phyloP scores from a whole-genome alignment of 1,284 basidiomycete species.

The Marasmius sp. region DNA sequence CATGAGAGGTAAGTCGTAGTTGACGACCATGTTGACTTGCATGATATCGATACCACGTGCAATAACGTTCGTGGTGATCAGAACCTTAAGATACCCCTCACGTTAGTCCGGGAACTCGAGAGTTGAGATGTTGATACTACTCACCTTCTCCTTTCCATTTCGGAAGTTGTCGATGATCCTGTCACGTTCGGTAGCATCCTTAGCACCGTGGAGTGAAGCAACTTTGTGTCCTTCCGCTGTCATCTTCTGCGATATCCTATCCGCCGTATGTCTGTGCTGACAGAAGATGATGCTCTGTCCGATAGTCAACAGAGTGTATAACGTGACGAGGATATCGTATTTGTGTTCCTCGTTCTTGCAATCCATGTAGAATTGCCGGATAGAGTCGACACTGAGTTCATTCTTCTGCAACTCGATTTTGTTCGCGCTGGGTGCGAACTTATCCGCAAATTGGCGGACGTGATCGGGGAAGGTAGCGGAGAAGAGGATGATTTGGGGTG shows the following conservation, averaged over 20 bases:
- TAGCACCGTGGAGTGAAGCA: constrained; percentile 93
- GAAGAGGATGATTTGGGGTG: constrained; percentile 90
- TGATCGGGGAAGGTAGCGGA: constrained; percentile 97
- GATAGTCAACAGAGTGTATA: constrained; percentile 91
- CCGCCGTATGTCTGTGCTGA: constrained; percentile 89
- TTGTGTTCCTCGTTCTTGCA: constrained; percentile 88
- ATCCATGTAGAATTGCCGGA: constrained; percentile 98
- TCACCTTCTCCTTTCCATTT: constrained; percentile 92
- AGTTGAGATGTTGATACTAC: background rate
- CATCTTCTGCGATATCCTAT: constrained; percentile 91
- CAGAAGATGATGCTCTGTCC: constrained; percentile 99
- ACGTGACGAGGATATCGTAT: constrained; percentile 91
- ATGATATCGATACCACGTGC: constrained; percentile 98
- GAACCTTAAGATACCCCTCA: constrained; percentile 33
- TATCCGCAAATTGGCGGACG: constrained; percentile 86
- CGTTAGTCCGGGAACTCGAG: background rate
- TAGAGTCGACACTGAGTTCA: constrained; percentile 92
- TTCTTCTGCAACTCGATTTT: constrained; percentile 95
- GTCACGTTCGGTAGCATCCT: constrained; percentile 89
- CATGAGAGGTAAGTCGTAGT: constrained; percentile 94
- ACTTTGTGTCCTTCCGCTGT: constrained; percentile 94
- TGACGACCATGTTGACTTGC: constrained; percentile 99
- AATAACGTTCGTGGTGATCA: constrained; percentile 99
- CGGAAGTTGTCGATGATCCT: constrained; percentile 93
- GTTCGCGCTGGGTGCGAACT: constrained; percentile 94